phyloP scores from a whole-genome alignment of 371 early-diverging fungal genomes.

The Smittium culicis region DNA sequence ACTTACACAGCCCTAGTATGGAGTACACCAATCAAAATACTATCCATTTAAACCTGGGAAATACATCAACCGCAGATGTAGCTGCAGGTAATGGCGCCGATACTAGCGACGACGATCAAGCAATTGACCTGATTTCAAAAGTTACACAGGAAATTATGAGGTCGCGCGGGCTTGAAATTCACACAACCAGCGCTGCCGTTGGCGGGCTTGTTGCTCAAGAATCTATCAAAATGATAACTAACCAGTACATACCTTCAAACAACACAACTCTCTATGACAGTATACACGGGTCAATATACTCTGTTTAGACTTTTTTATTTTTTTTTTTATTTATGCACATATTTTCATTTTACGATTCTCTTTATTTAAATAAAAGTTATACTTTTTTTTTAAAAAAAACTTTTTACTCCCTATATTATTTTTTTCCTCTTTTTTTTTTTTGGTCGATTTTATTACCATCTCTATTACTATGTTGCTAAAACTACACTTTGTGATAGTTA shows the following conservation, averaged over 20 bases:
- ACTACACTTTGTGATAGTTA: too few relatives aligned
- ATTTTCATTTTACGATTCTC: too few relatives aligned
- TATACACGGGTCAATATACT: slow-evolving; percentile 1
- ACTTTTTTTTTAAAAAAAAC: too few relatives aligned
- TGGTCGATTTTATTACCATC: too few relatives aligned
- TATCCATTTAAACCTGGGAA: neutral
- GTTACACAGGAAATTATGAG: slow-evolving; percentile 33
- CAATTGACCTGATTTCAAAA: too few relatives aligned
- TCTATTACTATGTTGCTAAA: too few relatives aligned
- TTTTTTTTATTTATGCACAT: too few relatives aligned
- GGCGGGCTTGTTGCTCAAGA: slow-evolving; percentile 94
- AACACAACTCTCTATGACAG: slow-evolving; percentile 32
- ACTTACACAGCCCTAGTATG: neutral
- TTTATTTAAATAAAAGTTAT: too few relatives aligned
- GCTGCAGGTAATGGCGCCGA: neutral
- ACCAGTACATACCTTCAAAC: slow-evolving; percentile 78
- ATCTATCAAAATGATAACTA: slow-evolving; percentile 81
- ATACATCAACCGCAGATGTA: neutral
- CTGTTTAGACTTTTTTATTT: too few relatives aligned
- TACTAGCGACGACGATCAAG: too few relatives aligned
- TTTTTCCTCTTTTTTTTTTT: too few relatives aligned
- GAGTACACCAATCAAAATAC: neutral
- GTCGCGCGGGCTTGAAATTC: slow-evolving; percentile 59
- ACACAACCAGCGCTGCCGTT: slow-evolving; percentile 69
- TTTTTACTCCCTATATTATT: too few relatives aligned